These are phyloP conservation scores for Chalara sp. DNA, from an alignment of 2,329 filamentous ascomycete genomes.

Conservation along the genomic window DNA sequence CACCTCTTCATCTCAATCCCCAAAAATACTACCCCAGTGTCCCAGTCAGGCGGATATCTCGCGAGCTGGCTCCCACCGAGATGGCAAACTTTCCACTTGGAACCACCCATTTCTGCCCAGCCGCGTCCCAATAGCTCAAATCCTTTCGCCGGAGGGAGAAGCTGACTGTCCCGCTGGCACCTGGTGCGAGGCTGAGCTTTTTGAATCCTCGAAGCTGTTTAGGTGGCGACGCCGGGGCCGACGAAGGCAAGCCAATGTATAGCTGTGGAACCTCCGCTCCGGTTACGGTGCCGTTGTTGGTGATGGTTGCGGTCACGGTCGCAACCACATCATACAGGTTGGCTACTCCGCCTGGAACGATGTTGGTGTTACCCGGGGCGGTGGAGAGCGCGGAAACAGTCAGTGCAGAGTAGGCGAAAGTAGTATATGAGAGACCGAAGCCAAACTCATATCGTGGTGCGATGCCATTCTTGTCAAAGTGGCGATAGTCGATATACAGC, in stretches of 20 bases:
- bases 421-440: constrained; percentile 50
- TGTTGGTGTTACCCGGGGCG: neutral
- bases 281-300: constrained; percentile 51
- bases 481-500: constrained; percentile 44
- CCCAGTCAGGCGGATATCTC: constrained; percentile 19
- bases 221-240: constrained; percentile 35
- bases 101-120: constrained; percentile 49
- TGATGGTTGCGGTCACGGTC: constrained; percentile 49
- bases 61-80: constrained; percentile 19
- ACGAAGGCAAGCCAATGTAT: constrained; percentile 28
- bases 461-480: constrained; percentile 38
- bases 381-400: constrained; percentile 9
- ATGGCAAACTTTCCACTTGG: constrained; percentile 18
- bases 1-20: too few relatives aligned
- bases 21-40: neutral
- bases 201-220: constrained; percentile 59
- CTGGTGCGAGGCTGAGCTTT: constrained; percentile 44
- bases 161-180: constrained; percentile 35
- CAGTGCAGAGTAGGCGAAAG: constrained; percentile 32
- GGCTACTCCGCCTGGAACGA: constrained; percentile 40
- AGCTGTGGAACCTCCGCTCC: constrained; percentile 50
- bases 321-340: constrained; percentile 58
- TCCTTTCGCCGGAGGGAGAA: constrained; percentile 36
- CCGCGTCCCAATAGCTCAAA: constrained; percentile 58
- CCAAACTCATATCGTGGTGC: constrained; percentile 33